Evolutionary conservation across 2,329 filamentous ascomycete genomes (phyloP).

Genomic region (Stenocarpella maydis): DNA sequence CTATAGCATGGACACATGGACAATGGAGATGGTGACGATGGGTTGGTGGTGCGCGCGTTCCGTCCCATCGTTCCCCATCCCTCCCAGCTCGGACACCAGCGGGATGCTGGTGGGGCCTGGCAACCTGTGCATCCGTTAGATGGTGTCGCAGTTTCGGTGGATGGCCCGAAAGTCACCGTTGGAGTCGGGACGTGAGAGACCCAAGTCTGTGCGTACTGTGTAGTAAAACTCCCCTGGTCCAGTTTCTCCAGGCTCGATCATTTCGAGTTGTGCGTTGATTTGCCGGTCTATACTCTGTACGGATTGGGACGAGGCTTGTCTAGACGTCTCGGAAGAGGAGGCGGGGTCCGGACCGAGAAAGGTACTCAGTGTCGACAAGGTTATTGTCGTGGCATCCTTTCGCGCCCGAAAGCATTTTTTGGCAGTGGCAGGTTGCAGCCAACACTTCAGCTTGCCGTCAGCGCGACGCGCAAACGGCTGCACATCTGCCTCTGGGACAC

Average conservation of each 20-base stretch:
- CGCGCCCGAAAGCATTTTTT: not conserved
- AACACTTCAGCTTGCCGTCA: slow-evolving; percentile 21
- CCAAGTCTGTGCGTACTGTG: slow-evolving; percentile 46
- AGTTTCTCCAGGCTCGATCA: slow-evolving; percentile 23
- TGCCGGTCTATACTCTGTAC: slow-evolving; percentile 39
- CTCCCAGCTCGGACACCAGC: slow-evolving; percentile 23
- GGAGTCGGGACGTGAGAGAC: slow-evolving; percentile 36
- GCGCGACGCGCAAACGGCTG: slow-evolving; percentile 9
- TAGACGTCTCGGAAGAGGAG: slow-evolving; percentile 33
- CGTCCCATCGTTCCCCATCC: slow-evolving; percentile 10
- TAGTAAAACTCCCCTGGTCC: slow-evolving; percentile 33
- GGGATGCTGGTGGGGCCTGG: slow-evolving; percentile 15
- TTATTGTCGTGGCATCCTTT: slow-evolving; percentile 17
- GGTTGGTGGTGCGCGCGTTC: slow-evolving; percentile 11
- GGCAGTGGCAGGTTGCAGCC: slow-evolving; percentile 21
- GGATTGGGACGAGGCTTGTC: slow-evolving; percentile 42
- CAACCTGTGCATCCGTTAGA: slow-evolving; percentile 12
- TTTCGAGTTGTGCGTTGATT: slow-evolving; percentile 33
- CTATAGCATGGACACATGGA: not conserved
- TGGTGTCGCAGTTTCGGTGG: slow-evolving; percentile 29
- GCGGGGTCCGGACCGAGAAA: slow-evolving; percentile 25
- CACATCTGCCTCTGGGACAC: slow-evolving; percentile 9
- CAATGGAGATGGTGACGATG: not conserved
- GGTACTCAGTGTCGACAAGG: slow-evolving; percentile 13
- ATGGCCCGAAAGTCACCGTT: slow-evolving; percentile 28